Percentiles rank a stretch among this genome's conserved stretches.
Evolutionary conservation across 805 yeast genomes (phyloP).

Genomic region (Debaryomyces hansenii): DNA sequence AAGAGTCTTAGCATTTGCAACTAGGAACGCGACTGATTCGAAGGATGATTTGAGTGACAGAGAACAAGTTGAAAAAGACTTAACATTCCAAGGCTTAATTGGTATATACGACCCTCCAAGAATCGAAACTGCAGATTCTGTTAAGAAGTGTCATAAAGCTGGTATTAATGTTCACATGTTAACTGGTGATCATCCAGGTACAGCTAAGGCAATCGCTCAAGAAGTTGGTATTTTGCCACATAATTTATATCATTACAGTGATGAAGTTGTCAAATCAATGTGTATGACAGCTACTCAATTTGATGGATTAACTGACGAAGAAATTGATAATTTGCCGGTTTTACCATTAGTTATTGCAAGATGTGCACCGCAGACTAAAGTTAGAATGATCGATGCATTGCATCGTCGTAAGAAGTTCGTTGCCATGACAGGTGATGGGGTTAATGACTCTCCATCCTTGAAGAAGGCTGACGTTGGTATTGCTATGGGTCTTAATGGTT

Average conservation of each 20-base stretch:
- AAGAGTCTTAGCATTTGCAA: conserved; percentile 73
- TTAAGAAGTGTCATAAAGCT: conserved; percentile 65
- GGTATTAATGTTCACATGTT: conserved; percentile 81
- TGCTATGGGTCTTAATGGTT: conserved; percentile 78
- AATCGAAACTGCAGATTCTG: conserved; percentile 64
- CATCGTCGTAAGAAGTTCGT: conserved; percentile 37
- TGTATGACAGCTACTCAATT: conserved; percentile 39
- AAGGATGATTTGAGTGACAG: conserved; percentile 22
- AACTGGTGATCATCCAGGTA: conserved; percentile 79
- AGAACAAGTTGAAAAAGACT: conserved; percentile 47
- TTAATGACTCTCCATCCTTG: conserved; percentile 76
- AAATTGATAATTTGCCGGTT: conserved; percentile 36
- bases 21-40: conserved; percentile 24
- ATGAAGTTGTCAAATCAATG: conserved; percentile 35
- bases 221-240: conserved; percentile 76
- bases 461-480: conserved; percentile 80
- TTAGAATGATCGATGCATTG: conserved; percentile 42
- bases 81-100: conserved; percentile 64
- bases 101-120: conserved; percentile 85
- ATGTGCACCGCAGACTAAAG: conserved; percentile 43
- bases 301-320: conserved; percentile 29
- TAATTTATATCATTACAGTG: conserved; percentile 32
- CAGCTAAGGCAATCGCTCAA: conserved; percentile 77
- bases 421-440: conserved; percentile 63
- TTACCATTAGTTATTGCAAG: conserved; percentile 42